Percentiles rank a stretch among this genome's conserved stretches.
These are phyloP conservation scores for Aureobasidium zeae DNA, from an alignment of 2,329 filamentous ascomycete species.

Conservation along the genomic window DNA sequence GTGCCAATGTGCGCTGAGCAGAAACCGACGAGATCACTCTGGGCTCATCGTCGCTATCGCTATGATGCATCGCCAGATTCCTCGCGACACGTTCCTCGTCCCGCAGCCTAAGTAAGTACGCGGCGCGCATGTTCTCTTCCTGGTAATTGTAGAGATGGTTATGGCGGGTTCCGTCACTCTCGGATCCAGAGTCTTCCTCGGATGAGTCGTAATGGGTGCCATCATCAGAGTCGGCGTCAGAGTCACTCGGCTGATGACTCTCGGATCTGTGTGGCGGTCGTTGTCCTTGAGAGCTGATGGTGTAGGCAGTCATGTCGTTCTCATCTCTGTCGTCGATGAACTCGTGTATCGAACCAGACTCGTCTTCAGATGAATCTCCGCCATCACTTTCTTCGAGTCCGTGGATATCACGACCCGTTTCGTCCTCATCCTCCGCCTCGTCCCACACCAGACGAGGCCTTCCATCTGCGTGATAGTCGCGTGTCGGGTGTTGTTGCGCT, in stretches of 20 bases:
- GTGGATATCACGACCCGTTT: background rate
- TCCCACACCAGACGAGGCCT: background rate
- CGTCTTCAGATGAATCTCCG: constrained; percentile 18
- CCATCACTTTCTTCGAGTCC: constrained; percentile 19
- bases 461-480: too few species aligned
- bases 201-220: too few species aligned
- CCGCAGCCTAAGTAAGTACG: too few species aligned
- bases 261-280: background rate
- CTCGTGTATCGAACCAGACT: constrained; percentile 13
- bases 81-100: too few species aligned
- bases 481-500: too few species aligned
- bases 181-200: too few species aligned
- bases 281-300: background rate
- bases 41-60: background rate
- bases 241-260: background rate
- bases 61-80: background rate
- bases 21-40: background rate
- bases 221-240: background rate
- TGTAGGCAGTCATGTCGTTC: constrained; percentile 5
- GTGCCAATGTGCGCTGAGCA: background rate
- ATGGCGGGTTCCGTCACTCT: too few species aligned
- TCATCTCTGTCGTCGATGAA: constrained; percentile 21
- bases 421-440: background rate
- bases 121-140: too few species aligned
- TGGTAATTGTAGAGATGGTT: too few species aligned